Evolutionary conservation across 2,329 filamentous ascomycete genomes (phyloP), one percentile per base, ranked within the genome.

Genomic region (Lizonia empirigonia): DNA sequence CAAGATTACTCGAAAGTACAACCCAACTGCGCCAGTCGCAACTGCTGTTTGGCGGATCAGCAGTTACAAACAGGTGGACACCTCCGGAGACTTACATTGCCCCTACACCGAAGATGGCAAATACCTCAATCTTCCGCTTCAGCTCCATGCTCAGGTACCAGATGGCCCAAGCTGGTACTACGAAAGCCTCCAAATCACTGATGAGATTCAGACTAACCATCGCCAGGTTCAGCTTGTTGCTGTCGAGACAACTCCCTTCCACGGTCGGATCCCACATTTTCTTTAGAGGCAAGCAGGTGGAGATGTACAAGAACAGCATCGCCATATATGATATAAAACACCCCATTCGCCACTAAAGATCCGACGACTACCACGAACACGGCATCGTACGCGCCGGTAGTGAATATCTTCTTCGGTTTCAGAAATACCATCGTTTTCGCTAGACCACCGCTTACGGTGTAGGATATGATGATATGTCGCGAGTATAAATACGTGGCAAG

Each of bases 181-280:
- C 9, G 2, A 61, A 56, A 4, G 60, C 58, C 38, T 63, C 53
- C 7, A 61, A 16, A 26, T 63, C 60, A 3, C 36, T 37, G 20
- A 56, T 29, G 10, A 13, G 10, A 29, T 29, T 29, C 10, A 29
- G 9, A 10, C 10, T 26, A 2, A 10, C 26, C 12, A 29, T 29
- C 5, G 26, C 24, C 6, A 29, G 12, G 26, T 29, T 29, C 26
- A 29, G 26, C 26, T 29, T 29, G 26, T 29, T 29, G n/a, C 26
- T 29, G 12, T 29, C 26, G 12, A 13, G 9, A 29, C 12, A 29
- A 6, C 5, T 10, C n/a, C 26, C 26, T 29, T 29, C 6, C 5
- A 29, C 26, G 10, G 12, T 29, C 26, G 12, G n/a, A 13, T 29
- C n/a, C 26, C 26, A 29, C 10, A 29, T 29, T 13, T 29, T 29